Conservation (phyloP, 2,329 filamentous ascomycete genomes). For the Hypomyces rosellus region DNA sequence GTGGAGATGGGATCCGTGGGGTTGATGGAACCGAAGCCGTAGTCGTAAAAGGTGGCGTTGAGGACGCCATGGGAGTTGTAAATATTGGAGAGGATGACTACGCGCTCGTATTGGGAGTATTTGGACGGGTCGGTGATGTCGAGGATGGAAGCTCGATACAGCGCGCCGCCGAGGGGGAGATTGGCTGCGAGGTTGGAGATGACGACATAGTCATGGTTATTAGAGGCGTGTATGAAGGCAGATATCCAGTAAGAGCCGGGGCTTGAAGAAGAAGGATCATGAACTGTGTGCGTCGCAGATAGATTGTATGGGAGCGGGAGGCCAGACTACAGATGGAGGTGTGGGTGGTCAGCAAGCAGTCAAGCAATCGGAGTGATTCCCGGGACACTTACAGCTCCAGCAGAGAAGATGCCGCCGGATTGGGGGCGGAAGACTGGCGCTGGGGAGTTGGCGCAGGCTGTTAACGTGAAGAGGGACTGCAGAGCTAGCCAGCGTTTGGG, state of each 20-base stretch:
- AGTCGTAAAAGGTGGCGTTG: neutral
- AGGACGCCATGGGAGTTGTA: constrained; percentile 1
- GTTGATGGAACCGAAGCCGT: neutral
- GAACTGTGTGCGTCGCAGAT: neutral
- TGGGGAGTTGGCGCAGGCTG: too few relatives aligned
- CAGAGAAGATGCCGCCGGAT: neutral
- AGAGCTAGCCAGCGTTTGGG: too few relatives aligned
- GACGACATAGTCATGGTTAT: constrained; percentile 3
- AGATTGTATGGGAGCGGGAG: neutral
- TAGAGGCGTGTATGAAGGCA: constrained; percentile 6
- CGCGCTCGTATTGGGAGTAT: constrained; percentile 1
- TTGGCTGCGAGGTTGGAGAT: neutral
- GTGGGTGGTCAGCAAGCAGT: neutral
- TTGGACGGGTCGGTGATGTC: constrained; percentile 1
- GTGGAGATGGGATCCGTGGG: neutral
- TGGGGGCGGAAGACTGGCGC: constrained; percentile 1
- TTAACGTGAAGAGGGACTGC: too few relatives aligned
- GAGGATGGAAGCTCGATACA: constrained; percentile 7
- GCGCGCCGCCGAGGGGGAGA: neutral
- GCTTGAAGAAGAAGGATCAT: neutral
- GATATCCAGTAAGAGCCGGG: constrained; percentile 4
- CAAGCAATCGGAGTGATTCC: neutral
- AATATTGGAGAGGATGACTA: neutral
- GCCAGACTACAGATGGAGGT: too few relatives aligned
- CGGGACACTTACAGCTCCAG: neutral